Conservation (phyloP, 352 stramenopile genomes). For the Globisporangium alternatum region DNA sequence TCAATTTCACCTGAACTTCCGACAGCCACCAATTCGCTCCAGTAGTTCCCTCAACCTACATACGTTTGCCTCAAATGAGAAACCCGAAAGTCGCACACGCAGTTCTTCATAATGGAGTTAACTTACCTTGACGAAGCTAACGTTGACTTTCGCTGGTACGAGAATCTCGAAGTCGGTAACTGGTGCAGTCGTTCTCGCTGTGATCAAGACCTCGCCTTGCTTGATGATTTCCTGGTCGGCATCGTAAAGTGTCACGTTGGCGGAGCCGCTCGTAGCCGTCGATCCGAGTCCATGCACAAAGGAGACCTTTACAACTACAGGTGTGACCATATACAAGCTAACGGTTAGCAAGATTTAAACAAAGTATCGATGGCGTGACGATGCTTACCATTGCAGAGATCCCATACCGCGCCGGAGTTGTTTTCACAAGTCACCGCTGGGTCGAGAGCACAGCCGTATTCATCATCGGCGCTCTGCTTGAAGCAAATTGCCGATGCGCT, state of each 20-base stretch:
- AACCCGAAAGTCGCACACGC: not conserved
- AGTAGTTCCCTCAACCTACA: slow-evolving; percentile 20
- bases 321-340: not conserved
- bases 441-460: slow-evolving; percentile 24
- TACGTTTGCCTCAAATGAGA: not conserved
- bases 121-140: slow-evolving; percentile 16
- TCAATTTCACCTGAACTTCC: slow-evolving; percentile 32
- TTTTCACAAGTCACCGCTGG: slow-evolving; percentile 17
- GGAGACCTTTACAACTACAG: slow-evolving; percentile 30
- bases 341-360: no score
- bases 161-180: slow-evolving; percentile 5
- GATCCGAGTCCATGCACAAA: slow-evolving; percentile 21
- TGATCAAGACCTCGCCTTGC: slow-evolving; percentile 9
- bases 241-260: slow-evolving; percentile 24
- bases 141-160: not conserved
- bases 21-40: slow-evolving; percentile 22
- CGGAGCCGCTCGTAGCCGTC: slow-evolving; percentile 2
- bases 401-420: slow-evolving; percentile 19
- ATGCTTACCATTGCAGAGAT: slow-evolving; percentile 36
- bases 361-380: not conserved
- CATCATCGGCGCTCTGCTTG: not conserved
- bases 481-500: slow-evolving; percentile 22
- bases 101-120: not conserved
- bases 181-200: not conserved
- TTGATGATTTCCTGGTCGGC: slow-evolving; percentile 18